Evolutionary conservation across 805 yeast genomes (phyloP).

Genomic region (Barnettozyma botsteinii): DNA sequence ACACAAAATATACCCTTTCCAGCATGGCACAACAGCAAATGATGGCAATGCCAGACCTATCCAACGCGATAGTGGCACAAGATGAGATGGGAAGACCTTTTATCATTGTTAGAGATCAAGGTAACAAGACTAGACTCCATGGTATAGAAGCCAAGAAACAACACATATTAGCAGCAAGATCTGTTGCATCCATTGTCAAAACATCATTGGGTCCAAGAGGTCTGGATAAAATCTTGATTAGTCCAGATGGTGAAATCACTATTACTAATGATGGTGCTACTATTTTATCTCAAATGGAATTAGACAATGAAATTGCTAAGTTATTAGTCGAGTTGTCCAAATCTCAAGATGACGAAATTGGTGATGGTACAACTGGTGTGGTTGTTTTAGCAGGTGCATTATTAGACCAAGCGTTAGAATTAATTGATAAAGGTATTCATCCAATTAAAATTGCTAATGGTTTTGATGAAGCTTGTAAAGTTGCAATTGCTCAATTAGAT

Average conservation of each 20-base stretch:
- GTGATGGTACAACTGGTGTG: conserved; percentile 94
- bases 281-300: conserved; percentile 89
- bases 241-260: conserved; percentile 96
- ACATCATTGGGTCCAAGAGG: conserved; percentile 98
- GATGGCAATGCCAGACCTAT: conserved; percentile 76
- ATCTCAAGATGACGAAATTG: conserved; percentile 65
- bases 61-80: conserved; percentile 97
- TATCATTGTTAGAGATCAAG: conserved; percentile 89
- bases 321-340: conserved; percentile 86
- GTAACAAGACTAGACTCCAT: conserved; percentile 56
- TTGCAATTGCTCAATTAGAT: conserved; percentile 78
- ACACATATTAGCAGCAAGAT: conserved; percentile 90
- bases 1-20: not conserved
- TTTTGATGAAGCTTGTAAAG: conserved; percentile 92
- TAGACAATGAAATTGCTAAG: conserved; percentile 94
- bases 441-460: conserved; percentile 97
- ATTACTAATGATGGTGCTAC: conserved; percentile 99
- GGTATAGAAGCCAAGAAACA: conserved; percentile 78
- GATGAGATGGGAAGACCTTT: conserved; percentile 99
- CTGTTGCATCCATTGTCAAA: conserved; percentile 87
- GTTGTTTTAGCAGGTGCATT: conserved; percentile 94
- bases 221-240: conserved; percentile 89
- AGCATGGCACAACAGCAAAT: conserved; percentile 30
- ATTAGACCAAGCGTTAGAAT: conserved; percentile 88
- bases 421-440: conserved; percentile 95